Evolutionary conservation across 2,329 filamentous ascomycete species (phyloP).

Genomic region (Pseudonectria buxi): DNA sequence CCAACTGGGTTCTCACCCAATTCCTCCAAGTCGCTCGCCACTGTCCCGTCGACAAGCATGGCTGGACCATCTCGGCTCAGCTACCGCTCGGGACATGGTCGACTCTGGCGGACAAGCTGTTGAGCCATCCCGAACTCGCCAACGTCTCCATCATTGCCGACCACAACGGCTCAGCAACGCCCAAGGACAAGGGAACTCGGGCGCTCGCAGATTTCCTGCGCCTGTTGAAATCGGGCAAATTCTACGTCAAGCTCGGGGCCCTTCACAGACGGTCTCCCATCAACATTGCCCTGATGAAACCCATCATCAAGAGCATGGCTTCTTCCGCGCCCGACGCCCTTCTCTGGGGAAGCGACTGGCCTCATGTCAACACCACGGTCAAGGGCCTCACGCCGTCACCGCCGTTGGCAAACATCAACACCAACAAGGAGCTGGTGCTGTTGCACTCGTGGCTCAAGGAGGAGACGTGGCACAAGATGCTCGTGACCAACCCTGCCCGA

Average conservation of each 20-base stretch:
- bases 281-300: background rate
- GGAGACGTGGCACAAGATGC: too few relatives aligned
- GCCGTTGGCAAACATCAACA: background rate
- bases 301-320: background rate
- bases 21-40: background rate
- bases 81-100: background rate
- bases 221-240: background rate
- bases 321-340: background rate
- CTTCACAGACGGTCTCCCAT: background rate
- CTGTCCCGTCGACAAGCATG: background rate
- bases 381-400: background rate
- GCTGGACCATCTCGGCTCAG: background rate
- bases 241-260: background rate
- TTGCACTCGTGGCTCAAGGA: too few relatives aligned
- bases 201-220: background rate
- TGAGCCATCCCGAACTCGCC: background rate
- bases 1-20: background rate
- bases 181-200: background rate
- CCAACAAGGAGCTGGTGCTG: too few relatives aligned
- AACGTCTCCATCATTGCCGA: background rate
- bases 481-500: too few relatives aligned
- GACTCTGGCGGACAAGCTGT: background rate
- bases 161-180: background rate
- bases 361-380: background rate
- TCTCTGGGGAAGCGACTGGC: background rate